These are phyloP conservation scores for Botrytis squamosa DNA, from an alignment of 2,329 filamentous ascomycete species.

Conservation along the genomic window DNA sequence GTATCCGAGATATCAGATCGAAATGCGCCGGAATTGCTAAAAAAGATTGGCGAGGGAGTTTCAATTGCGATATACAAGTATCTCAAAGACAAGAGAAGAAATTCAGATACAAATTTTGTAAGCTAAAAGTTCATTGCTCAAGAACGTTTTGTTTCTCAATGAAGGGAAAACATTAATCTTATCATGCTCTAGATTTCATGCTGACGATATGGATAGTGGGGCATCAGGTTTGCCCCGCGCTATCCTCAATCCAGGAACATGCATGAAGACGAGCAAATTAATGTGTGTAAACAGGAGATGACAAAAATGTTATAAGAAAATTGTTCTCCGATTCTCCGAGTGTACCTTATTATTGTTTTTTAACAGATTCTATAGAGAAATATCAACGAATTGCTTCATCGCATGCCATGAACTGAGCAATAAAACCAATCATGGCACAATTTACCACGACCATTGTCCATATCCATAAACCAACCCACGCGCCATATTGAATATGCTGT, in stretches of 20 bases:
- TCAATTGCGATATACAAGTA: background rate
- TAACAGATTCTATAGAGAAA: background rate
- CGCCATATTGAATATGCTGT: conserved; percentile 36
- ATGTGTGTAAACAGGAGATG: background rate
- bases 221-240: conserved; percentile 17
- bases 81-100: background rate
- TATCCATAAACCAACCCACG: conserved; percentile 39
- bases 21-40: background rate
- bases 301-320: background rate
- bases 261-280: conserved; percentile 6
- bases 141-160: background rate
- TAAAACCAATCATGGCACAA: conserved; percentile 17
- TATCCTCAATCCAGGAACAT: conserved; percentile 3
- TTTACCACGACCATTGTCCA: conserved; percentile 21
- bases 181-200: conserved; percentile 2
- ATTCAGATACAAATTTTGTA: background rate
- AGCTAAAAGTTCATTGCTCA: background rate
- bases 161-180: conserved; percentile 4
- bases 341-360: conserved; percentile 8
- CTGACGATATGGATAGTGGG: conserved; percentile 10
- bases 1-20: background rate
- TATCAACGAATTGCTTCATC: conserved; percentile 10
- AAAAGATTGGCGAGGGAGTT: background rate
- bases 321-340: background rate
- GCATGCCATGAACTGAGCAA: conserved; percentile 4